Percentiles rank a stretch among this genome's conserved stretches.
These are phyloP conservation scores for Gloeopeniophorella convolvens DNA, from an alignment of 768 basidiomycete species.

Conservation along the genomic window DNA sequence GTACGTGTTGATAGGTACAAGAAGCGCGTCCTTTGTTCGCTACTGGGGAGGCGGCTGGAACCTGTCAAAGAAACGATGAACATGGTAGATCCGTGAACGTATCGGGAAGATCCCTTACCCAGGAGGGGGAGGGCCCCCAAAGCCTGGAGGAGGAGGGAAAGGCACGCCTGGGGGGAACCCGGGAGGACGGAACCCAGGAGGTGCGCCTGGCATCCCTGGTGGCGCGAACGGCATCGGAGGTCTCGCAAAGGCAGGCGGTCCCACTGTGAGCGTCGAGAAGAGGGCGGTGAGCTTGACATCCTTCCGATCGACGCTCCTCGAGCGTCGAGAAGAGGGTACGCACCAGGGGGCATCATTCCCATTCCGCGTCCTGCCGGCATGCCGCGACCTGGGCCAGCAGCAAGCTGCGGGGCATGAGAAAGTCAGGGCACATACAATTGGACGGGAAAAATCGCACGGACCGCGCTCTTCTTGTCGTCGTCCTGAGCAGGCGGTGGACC, in stretches of 20 bases:
- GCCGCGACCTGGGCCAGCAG: slow-evolving; percentile 87
- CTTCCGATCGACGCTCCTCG: slow-evolving; percentile 12
- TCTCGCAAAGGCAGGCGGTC: slow-evolving; percentile 52
- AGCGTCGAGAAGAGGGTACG: slow-evolving; percentile 26
- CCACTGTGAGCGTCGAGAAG: slow-evolving; percentile 37
- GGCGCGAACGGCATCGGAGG: slow-evolving; percentile 61
- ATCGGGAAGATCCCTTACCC: slow-evolving; percentile 50
- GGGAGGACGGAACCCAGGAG: slow-evolving; percentile 79
- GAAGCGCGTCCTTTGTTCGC: slow-evolving; percentile 10
- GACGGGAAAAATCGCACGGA: slow-evolving; percentile 32
- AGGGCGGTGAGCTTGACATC: slow-evolving; percentile 13
- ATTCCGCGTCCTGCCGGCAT: slow-evolving; percentile 96
- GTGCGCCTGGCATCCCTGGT: slow-evolving; percentile 82
- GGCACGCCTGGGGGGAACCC: slow-evolving; percentile 79
- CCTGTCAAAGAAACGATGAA: slow-evolving; percentile 24
- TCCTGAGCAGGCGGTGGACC: slow-evolving; percentile 89
- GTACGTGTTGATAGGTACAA: background rate
- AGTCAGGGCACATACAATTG: slow-evolving; percentile 11
- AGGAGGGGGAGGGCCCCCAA: slow-evolving; percentile 69
- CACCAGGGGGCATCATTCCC: slow-evolving; percentile 88
- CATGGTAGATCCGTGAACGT: background rate
- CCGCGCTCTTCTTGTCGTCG: slow-evolving; percentile 81
- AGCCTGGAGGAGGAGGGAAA: slow-evolving; percentile 76
- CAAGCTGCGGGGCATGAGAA: slow-evolving; percentile 45
- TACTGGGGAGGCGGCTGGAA: slow-evolving; percentile 46